Evolutionary conservation across 2,329 filamentous ascomycete species (phyloP).

Genomic region (Apiospora saccharicola): DNA sequence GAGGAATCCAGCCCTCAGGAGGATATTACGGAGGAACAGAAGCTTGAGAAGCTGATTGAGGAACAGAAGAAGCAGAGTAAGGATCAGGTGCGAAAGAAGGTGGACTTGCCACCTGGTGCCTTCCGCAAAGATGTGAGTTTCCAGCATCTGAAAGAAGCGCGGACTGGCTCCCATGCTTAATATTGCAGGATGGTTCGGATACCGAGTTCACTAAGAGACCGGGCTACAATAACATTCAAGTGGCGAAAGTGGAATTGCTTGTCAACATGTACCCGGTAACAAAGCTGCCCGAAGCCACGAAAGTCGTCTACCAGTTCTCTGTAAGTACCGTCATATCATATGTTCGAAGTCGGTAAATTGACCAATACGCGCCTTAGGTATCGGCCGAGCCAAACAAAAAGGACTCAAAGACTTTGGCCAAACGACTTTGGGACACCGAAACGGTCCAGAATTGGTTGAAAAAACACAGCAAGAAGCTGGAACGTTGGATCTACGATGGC

Average conservation of each 20-base stretch:
- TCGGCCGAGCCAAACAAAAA: conserved; percentile 71
- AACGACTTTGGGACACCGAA: conserved; percentile 77
- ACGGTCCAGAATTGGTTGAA: conserved; percentile 55
- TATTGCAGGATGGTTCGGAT: too few species aligned
- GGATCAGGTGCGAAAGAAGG: conserved; percentile 25
- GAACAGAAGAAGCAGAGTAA: conserved; percentile 47
- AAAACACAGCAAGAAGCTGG: conserved; percentile 56
- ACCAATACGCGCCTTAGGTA: conserved; percentile 80
- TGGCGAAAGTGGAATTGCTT: too few species aligned
- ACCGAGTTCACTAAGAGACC: too few species aligned
- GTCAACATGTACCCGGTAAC: too few species aligned
- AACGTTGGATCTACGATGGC: conserved; percentile 79
- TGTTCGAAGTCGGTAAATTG: conserved; percentile 36
- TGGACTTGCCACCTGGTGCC: conserved; percentile 66
- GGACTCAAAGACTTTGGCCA: conserved; percentile 64
- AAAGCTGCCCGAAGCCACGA: too few species aligned
- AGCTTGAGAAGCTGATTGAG: conserved; percentile 41
- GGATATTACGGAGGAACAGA: not conserved
- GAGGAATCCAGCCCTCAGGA: not conserved
- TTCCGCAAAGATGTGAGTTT: conserved; percentile 49
- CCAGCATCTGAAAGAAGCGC: too few species aligned
- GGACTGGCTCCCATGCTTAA: too few species aligned
- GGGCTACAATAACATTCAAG: too few species aligned
- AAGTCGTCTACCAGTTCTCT: not conserved
- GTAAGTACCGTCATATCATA: conserved; percentile 51